These are phyloP conservation scores for Panicum virgatum DNA, from an alignment of 202 grass and related monocot genomes.

Conservation along the genomic window DNA sequence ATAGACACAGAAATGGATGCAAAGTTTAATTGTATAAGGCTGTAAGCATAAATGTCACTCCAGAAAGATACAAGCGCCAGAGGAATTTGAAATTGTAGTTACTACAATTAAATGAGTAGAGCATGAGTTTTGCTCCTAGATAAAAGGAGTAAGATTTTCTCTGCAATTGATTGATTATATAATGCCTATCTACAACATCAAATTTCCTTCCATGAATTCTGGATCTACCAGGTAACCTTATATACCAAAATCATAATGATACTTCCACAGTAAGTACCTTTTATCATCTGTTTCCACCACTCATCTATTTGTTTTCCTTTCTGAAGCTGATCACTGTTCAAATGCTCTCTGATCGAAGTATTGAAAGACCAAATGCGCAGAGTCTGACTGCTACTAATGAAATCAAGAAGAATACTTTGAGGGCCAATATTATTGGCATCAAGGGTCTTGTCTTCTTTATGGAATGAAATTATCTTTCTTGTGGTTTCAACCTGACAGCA, in stretches of 20 bases:
- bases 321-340: slow-evolving; percentile 95
- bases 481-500: slow-evolving; percentile 83
- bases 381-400: slow-evolving; percentile 96
- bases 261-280: slow-evolving; percentile 63
- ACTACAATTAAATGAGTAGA: background rate
- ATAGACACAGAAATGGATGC: slow-evolving; percentile 21
- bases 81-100: slow-evolving; percentile 22
- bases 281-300: slow-evolving; percentile 92
- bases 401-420: slow-evolving; percentile 97
- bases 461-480: slow-evolving; percentile 98
- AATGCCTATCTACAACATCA: slow-evolving; percentile 2
- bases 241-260: slow-evolving; percentile 26
- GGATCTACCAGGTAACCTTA: background rate
- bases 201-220: slow-evolving; percentile 1
- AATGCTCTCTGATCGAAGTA: slow-evolving; percentile 80
- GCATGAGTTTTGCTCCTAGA: background rate
- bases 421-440: slow-evolving; percentile 72
- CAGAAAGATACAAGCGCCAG: slow-evolving; percentile 17
- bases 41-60: slow-evolving; percentile 24
- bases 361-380: slow-evolving; percentile 98
- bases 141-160: background rate
- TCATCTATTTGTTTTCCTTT: slow-evolving; percentile 99
- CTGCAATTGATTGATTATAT: slow-evolving; percentile 7
- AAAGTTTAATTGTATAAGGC: slow-evolving; percentile 9
- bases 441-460: slow-evolving; percentile 94